Conservation (phyloP, 129 eudicot species). For the Cynara cardunculus region DNA sequence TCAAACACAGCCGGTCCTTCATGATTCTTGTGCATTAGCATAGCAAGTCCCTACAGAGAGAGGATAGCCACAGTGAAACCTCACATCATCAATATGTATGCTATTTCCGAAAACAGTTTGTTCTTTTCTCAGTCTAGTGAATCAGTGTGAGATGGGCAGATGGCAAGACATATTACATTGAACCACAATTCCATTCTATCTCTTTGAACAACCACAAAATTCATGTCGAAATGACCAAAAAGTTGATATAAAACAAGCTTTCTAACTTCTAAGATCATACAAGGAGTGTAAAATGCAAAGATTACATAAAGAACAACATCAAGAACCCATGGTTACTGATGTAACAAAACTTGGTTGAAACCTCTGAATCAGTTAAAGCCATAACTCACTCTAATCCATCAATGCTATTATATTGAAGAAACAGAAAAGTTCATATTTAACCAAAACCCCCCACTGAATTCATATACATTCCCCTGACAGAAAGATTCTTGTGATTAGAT, state of each 20-base stretch:
- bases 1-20: slow-evolving; percentile 95
- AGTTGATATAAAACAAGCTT: background rate
- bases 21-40: slow-evolving; percentile 90
- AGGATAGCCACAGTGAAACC: slow-evolving; percentile 1
- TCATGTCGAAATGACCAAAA: background rate
- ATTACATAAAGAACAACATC: background rate
- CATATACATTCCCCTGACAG: background rate
- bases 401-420: background rate
- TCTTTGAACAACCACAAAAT: background rate
- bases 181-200: slow-evolving; percentile 9
- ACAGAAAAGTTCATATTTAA: background rate
- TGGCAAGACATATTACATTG: background rate
- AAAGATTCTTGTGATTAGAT: background rate
- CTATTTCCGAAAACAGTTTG: background rate
- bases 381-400: background rate
- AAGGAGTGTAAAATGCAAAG: background rate
- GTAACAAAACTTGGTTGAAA: background rate
- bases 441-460: background rate
- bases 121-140: background rate
- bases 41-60: slow-evolving; percentile 77
- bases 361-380: background rate
- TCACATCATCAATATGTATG: background rate
- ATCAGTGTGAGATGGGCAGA: background rate
- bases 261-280: background rate
- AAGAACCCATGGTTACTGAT: background rate